Evolutionary conservation across 148 eudicot species (phyloP).

Genomic region (Salicornia ramosissima): DNA sequence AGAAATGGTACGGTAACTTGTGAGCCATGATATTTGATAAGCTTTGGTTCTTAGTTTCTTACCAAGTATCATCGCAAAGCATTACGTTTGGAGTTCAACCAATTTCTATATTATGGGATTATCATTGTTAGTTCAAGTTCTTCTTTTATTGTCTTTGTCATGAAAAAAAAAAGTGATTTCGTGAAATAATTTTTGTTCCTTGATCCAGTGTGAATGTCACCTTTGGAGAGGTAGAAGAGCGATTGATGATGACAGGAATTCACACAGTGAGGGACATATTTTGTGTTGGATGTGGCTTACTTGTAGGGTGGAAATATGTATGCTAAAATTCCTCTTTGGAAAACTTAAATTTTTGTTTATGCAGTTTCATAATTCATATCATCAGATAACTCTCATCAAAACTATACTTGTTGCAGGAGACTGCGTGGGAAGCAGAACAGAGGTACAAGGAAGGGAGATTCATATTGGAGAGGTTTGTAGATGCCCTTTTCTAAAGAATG

Average conservation of each 20-base stretch:
- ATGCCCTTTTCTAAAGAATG: not conserved
- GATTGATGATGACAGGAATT: conserved; percentile 83
- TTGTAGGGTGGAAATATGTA: conserved; percentile 94
- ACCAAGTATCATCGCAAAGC: not conserved
- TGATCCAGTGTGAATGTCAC: conserved; percentile 62
- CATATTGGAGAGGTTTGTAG: conserved; percentile 26
- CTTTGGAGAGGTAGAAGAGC: conserved; percentile 63
- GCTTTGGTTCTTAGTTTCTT: not conserved
- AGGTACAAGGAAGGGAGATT: conserved; percentile 58
- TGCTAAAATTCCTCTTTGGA: conserved; percentile 18
- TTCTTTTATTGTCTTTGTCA: not conserved
- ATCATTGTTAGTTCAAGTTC: not conserved
- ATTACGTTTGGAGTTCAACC: not conserved
- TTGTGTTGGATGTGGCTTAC: conserved; percentile 79
- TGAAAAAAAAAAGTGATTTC: not conserved
- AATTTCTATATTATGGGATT: not conserved
- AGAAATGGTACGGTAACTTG: not conserved
- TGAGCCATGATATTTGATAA: not conserved
- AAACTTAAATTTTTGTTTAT: not conserved
- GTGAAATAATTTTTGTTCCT: not conserved
- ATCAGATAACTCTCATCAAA: not conserved
- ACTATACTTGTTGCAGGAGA: conserved; percentile 42
- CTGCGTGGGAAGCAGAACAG: conserved; percentile 59
- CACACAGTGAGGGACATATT: conserved; percentile 76
- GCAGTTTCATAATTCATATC: conserved; percentile 7